These are phyloP conservation scores for Triticum dicoccoides DNA, from an alignment of 176 grass and related monocot species.

Conservation along the genomic window DNA sequence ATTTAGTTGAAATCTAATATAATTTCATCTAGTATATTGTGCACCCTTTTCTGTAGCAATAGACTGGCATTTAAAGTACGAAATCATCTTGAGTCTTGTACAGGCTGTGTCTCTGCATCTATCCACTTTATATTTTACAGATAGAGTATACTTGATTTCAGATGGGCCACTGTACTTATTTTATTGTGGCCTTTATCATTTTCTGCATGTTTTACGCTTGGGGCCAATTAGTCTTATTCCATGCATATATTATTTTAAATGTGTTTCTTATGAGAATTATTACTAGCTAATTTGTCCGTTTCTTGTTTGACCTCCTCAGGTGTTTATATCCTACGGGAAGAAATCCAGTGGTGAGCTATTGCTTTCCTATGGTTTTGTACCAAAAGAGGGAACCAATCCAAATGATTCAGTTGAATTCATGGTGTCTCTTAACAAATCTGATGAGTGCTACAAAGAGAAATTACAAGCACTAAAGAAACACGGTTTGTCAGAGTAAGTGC, in stretches of 20 bases:
- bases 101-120: neutral
- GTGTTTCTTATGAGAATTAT: neutral
- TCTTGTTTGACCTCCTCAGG: constrained; percentile 41
- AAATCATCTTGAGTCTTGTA: neutral
- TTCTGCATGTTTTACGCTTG: constrained; percentile 5
- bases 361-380: constrained; percentile 98
- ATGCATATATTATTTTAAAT: constrained; percentile 8
- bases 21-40: neutral
- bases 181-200: neutral
- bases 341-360: constrained; percentile 95
- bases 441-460: constrained; percentile 86
- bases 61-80: neutral
- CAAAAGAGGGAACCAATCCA: constrained; percentile 93
- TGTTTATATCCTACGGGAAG: constrained; percentile 96
- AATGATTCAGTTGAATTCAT: constrained; percentile 88
- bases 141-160: constrained; percentile 19
- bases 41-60: constrained; percentile 13
- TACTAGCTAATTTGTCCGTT: neutral
- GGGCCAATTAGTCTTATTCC: neutral
- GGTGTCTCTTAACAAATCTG: constrained; percentile 77
- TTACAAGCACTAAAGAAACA: constrained; percentile 66
- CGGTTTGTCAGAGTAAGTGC: constrained; percentile 79
- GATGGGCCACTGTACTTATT: neutral
- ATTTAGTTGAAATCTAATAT: neutral
- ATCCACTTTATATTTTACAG: neutral